These are phyloP conservation scores for Mrakia gelida DNA, from an alignment of 768 basidiomycete species.

Conservation along the genomic window DNA sequence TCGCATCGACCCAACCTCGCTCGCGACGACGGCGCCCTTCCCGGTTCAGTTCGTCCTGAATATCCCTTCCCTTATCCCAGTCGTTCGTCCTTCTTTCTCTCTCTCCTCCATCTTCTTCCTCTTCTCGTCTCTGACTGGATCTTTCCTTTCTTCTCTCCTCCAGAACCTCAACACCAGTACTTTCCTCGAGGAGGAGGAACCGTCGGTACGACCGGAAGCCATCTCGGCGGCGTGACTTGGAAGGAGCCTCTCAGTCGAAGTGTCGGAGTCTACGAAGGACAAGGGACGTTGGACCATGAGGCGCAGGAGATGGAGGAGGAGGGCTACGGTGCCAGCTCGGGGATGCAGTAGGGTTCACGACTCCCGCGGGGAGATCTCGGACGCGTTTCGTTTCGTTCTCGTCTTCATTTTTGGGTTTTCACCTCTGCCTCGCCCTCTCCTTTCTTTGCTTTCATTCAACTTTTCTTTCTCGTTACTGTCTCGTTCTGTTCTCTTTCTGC, in stretches of 20 bases:
- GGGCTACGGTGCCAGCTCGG: neutral
- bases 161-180: constrained; percentile 1
- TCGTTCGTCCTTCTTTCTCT: neutral
- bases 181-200: constrained; percentile 1
- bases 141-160: neutral
- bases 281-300: neutral
- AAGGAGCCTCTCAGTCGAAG: neutral
- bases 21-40: neutral
- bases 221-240: neutral
- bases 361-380: neutral
- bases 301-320: neutral
- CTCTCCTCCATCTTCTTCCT: neutral
- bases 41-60: too few relatives aligned
- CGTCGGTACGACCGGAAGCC: neutral
- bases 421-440: neutral
- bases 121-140: neutral
- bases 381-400: neutral
- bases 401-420: neutral
- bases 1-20: constrained; percentile 7
- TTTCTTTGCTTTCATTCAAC: too few relatives aligned
- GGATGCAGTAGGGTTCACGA: neutral
- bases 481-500: too few relatives aligned
- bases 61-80: constrained; percentile 12
- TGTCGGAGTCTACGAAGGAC: neutral
- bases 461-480: too few relatives aligned